Percentiles rank a stretch among this genome's conserved stretches.
Conservation (phyloP, 2,329 filamentous ascomycete species). For the Beauveria brongniartii region DNA sequence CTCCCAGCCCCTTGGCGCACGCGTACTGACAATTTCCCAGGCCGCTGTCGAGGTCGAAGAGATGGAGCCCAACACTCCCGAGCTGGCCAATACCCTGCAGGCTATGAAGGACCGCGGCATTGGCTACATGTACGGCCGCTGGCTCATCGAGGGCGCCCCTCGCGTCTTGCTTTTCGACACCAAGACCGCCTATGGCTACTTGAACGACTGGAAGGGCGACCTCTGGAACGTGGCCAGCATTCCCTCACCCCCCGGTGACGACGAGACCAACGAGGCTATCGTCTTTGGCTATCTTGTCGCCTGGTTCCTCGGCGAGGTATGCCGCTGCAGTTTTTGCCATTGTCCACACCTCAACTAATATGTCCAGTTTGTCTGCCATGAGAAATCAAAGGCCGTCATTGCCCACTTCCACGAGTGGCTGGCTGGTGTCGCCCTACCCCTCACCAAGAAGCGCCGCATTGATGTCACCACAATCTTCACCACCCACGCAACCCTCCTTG, state of each 20-base stretch:
- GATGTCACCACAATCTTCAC: constrained; percentile 98
- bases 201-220: constrained; percentile 96
- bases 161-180: constrained; percentile 92
- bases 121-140: constrained; percentile 84
- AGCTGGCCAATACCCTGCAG: constrained; percentile 73
- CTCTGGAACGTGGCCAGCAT: constrained; percentile 90
- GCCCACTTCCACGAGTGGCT: constrained; percentile 99
- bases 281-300: constrained; percentile 96
- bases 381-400: constrained; percentile 85
- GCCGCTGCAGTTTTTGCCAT: constrained; percentile 14
- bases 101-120: constrained; percentile 91
- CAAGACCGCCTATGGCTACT: constrained; percentile 79
- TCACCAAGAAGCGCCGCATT: constrained; percentile 89
- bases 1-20: neutral
- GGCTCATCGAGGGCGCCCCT: constrained; percentile 95
- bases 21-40: constrained; percentile 34
- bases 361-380: constrained; percentile 78
- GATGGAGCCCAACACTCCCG: constrained; percentile 73
- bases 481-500: constrained; percentile 90
- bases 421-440: constrained; percentile 82
- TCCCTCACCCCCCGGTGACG: constrained; percentile 82
- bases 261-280: constrained; percentile 95
- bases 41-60: constrained; percentile 97
- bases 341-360: constrained; percentile 11
- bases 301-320: constrained; percentile 95